A percentile compares a stretch with the other conserved stretches of the same genome.
These are phyloP conservation scores for Cymbopogon citratus DNA, from an alignment of 176 grass and related monocot genomes.

Conservation along the genomic window DNA sequence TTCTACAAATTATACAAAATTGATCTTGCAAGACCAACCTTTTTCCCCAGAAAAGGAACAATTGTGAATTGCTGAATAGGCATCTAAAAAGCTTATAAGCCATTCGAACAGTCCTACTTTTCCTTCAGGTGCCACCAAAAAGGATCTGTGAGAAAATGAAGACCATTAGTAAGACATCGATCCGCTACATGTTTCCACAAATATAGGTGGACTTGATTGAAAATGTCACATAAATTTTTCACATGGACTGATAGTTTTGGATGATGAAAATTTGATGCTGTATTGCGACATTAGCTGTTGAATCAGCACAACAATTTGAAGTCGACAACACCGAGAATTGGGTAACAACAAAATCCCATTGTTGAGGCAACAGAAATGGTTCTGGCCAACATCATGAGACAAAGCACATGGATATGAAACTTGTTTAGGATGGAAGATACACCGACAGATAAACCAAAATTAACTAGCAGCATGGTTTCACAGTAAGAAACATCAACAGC, in stretches of 20 bases:
- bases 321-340: background rate
- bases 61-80: background rate
- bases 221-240: background rate
- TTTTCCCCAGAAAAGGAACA: background rate
- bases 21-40: background rate
- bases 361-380: background rate
- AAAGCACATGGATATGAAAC: background rate
- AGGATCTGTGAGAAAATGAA: conserved; percentile 20
- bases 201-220: background rate
- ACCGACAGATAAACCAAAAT: background rate
- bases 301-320: conserved; percentile 5
- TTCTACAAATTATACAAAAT: conserved; percentile 21
- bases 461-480: background rate
- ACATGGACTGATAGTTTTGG: background rate
- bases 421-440: background rate
- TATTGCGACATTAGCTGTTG: background rate
- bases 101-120: background rate
- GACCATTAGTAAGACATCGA: background rate
- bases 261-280: background rate
- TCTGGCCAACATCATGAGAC: background rate
- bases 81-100: conserved; percentile 5
- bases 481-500: background rate
- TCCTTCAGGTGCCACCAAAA: conserved; percentile 10
- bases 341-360: background rate
- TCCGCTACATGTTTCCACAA: background rate